These are phyloP conservation scores for Scortechinia acanthostroma DNA, from an alignment of 2,329 filamentous ascomycete genomes.

Conservation along the genomic window DNA sequence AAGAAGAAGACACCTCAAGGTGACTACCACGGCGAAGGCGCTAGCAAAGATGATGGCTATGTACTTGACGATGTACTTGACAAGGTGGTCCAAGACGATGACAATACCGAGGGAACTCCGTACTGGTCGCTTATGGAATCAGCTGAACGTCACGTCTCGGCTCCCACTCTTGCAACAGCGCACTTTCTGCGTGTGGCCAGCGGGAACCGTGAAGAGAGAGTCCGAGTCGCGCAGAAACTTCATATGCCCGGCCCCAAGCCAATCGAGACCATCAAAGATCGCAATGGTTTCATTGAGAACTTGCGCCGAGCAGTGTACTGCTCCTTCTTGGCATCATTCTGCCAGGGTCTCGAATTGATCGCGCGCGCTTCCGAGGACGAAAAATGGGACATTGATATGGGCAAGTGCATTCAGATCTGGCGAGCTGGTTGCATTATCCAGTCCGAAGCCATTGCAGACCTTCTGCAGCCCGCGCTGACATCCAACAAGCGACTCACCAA, in stretches of 20 bases:
- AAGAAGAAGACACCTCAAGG: constrained; percentile 31
- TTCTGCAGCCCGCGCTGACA: constrained; percentile 39
- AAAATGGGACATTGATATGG: constrained; percentile 48
- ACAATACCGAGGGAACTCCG: constrained; percentile 60
- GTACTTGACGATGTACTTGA: constrained; percentile 58
- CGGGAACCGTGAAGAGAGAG: constrained; percentile 47
- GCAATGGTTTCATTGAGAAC: constrained; percentile 41
- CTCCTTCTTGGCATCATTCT: constrained; percentile 52
- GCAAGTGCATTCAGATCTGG: constrained; percentile 52
- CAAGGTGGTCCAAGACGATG: constrained; percentile 66
- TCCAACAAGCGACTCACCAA: constrained; percentile 29
- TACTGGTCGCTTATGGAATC: constrained; percentile 60
- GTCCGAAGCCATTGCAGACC: constrained; percentile 53
- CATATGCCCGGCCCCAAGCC: constrained; percentile 15
- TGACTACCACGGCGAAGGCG: background rate
- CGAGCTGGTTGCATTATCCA: constrained; percentile 67
- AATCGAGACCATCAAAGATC: constrained; percentile 15
- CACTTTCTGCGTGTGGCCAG: constrained; percentile 60
- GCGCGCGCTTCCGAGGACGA: constrained; percentile 46
- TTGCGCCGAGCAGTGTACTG: constrained; percentile 55
- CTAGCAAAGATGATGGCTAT: constrained; percentile 27
- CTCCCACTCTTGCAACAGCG: constrained; percentile 53
- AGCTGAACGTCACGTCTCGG: constrained; percentile 51
- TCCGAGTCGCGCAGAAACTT: constrained; percentile 38
- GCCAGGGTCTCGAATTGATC: constrained; percentile 61